Base-by-base conservation (phyloP, 2,329 filamentous ascomycete genomes). In the Chaetomium olivaceum region DNA sequence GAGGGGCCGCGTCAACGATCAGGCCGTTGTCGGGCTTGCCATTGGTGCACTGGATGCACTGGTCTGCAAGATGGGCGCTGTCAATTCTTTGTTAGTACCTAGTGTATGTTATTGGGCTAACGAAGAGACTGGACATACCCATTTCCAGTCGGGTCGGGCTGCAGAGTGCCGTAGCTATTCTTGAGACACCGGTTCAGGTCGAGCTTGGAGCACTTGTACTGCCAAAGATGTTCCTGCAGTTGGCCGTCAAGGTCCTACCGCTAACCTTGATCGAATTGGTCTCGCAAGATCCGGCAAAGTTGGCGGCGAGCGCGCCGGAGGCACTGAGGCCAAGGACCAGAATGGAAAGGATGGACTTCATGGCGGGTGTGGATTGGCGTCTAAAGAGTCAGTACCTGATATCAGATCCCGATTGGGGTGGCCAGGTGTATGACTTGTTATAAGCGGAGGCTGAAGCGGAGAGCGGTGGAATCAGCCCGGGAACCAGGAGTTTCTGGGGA, bases 31-130 rank as follows among this genome's bases (percentile, higher is more conserved):
- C 51, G 1, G 65, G 60, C 60, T 65, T 61, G 39, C 39, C 50
- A 58, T 71, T 72, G 59, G 61, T 68, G 67, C 71, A 72, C 12
- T 68, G 54, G 58, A 71, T 43, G 67, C 71, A 72, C 46, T 72
- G 67, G 58, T 71, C 70, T n/a, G 58, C 64, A 16, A 70, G 59
- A 60, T 68, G 67, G 6, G 71, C 69, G 4, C 70, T 72, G 16
- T 27, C 12, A 9, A 14, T 54, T 14, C 8, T 6, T 11, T 19
- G 25, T 52, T 5, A 52, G 46, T 36, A 29, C 6, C 27, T 29
- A 29, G 27, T 6, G 27, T 29, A 48, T 33, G 33, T 7, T 21
- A 6, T n/a, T 1, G 2, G 29, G 23, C 2, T 2, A 23, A 39
- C n/a, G 36, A 9, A 6, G 33, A 11, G 25, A 1, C n/a, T 39